A percentile compares a stretch with the other conserved stretches of the same genome.
Evolutionary conservation across 768 basidiomycete genomes (phyloP).

Genomic region (Russula olivacea): DNA sequence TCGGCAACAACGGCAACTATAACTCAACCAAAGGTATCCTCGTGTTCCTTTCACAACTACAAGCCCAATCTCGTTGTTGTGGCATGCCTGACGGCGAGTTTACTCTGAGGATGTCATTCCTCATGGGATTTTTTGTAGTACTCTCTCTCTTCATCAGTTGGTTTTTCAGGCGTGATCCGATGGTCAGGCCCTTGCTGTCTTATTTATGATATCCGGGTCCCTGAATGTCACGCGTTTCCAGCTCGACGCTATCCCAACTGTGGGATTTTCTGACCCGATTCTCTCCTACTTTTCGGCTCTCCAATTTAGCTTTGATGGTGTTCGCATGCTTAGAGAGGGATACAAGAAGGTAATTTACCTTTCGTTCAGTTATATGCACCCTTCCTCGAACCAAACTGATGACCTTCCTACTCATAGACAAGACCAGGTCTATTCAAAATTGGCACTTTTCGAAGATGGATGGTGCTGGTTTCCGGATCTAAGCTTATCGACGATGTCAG

Average conservation of each 20-base stretch:
- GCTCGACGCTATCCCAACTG: neutral
- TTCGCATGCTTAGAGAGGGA: neutral
- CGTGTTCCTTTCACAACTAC: no score
- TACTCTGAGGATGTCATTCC: neutral
- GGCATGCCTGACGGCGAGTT: neutral
- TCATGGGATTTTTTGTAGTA: neutral
- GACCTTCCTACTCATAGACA: neutral
- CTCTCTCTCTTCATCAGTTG: neutral
- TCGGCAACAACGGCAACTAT: no score
- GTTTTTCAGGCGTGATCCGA: neutral
- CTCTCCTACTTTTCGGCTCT: conserved; percentile 27
- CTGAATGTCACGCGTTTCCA: neutral
- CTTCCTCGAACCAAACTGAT: neutral
- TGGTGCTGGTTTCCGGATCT: neutral
- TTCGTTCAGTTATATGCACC: neutral
- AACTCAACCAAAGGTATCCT: no score
- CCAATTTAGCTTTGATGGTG: neutral
- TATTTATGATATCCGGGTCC: no score
- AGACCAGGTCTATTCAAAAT: neutral
- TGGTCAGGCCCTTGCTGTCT: neutral
- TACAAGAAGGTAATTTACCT: neutral
- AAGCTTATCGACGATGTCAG: neutral
- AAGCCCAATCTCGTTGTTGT: neutral
- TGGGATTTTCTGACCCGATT: conserved; percentile 23
- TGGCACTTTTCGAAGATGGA: neutral